phyloP scores from a whole-genome alignment of 352 stramenopile genomes.

The Pelagophyceae sp. region DNA sequence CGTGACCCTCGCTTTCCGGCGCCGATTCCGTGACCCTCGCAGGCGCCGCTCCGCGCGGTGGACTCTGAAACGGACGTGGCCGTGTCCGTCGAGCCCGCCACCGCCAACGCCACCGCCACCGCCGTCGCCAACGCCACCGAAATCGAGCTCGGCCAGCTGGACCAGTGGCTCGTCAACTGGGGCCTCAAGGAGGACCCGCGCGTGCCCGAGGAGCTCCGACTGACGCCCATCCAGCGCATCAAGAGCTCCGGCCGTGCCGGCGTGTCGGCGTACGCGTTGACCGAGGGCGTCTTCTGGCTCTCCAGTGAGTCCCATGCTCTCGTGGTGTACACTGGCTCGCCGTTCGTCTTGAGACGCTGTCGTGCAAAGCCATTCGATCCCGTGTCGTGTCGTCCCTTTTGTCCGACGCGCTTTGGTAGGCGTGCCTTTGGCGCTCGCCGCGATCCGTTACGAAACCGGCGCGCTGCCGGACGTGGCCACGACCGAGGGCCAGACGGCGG shows the following conservation, averaged over 20 bases:
- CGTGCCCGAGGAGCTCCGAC: constrained; percentile 12
- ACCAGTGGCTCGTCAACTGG: constrained; percentile 13
- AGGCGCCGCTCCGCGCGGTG: no score
- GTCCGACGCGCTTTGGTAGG: background rate
- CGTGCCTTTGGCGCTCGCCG: constrained; percentile 2
- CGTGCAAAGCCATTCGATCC: no score
- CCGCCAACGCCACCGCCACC: no score
- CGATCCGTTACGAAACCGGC: background rate
- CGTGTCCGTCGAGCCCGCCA: no score
- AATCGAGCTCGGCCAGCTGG: no score
- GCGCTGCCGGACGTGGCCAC: constrained; percentile 3
- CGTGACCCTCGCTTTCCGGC: no score
- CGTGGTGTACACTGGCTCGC: no score
- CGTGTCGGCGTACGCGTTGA: constrained; percentile 7
- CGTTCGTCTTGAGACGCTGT: no score
- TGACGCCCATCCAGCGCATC: background rate
- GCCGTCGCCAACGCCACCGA: no score
- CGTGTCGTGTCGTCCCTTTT: background rate
- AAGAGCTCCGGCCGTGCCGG: constrained; percentile 4
- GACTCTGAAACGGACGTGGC: no score
- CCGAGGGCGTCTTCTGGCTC: background rate
- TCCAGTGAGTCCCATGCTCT: no score
- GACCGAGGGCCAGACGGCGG: background rate
- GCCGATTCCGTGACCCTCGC: no score
- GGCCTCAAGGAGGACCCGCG: constrained; percentile 16